These are phyloP conservation scores for Ilyonectria destructans DNA, from an alignment of 2,329 filamentous ascomycete species.

Conservation along the genomic window DNA sequence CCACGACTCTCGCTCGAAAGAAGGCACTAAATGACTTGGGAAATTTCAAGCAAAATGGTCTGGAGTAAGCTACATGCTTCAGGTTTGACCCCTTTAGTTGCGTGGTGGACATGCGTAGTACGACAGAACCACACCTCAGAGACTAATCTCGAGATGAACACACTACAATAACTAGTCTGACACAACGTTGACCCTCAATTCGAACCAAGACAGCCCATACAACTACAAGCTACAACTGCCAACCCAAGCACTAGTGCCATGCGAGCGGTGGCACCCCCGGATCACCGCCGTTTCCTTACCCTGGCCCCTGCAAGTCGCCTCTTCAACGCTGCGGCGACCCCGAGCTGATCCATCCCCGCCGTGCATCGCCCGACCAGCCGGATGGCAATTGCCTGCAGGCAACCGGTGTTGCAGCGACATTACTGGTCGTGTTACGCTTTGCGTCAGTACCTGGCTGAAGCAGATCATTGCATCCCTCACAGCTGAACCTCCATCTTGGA, in stretches of 20 bases:
- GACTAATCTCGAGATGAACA: not conserved
- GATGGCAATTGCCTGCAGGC: conserved; percentile 3
- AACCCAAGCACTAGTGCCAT: not conserved
- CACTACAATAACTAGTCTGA: not conserved
- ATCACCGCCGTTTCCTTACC: not conserved
- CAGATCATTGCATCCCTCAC: conserved; percentile 22
- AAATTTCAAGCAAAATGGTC: not conserved
- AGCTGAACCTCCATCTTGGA: not conserved
- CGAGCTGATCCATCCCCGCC: conserved; percentile 12
- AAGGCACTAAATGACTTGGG: not conserved
- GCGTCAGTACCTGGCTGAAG: conserved; percentile 31
- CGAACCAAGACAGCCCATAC: not conserved
- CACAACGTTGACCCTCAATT: not conserved
- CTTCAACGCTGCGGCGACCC: conserved; percentile 17
- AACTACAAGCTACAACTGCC: not conserved
- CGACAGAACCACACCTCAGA: not conserved
- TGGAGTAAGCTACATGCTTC: not conserved
- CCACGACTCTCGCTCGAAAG: not conserved
- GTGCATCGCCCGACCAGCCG: conserved; percentile 13
- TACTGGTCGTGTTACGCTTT: conserved; percentile 12
- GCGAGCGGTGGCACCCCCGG: not conserved
- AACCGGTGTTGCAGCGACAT: conserved; percentile 9
- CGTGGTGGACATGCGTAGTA: not conserved
- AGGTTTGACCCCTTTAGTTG: not conserved
- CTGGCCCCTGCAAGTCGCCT: not conserved